Evolutionary conservation across 768 basidiomycete species (phyloP), one percentile per base, ranked within the genome.

Genomic region (Termitomyces bulborhizus): DNA sequence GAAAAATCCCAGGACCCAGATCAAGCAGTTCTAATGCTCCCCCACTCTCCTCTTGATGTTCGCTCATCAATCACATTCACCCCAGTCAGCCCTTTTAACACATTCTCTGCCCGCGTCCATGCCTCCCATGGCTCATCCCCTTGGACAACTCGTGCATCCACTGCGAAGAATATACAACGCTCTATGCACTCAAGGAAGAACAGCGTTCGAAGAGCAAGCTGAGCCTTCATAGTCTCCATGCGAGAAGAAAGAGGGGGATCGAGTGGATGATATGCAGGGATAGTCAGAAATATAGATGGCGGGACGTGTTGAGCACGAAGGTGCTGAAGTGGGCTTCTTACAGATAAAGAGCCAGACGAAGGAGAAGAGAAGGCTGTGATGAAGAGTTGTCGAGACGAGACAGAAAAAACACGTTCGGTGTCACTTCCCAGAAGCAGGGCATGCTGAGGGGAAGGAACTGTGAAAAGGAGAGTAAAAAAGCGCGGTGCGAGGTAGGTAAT

Each of bases 51-150:
- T 13, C 26, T 39, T 26, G 47, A 37, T 1, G 34, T 21, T 15
- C 24, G 24, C 8, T 16, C 36, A 8, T 18, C 26, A 0, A 39
- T n/a, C 26, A 2, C 26, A 18, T 18, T 40, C 12, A 16, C n/a
- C 5, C 16, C 48, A 3, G 3, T 50, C 48, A 40, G 4, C 6
- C 48, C 32, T 16, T 18, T 29, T 4, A 37, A 44, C 29, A 62
- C 50, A 26, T 37, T 56, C 27, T 49, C 61, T 6, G 71, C 74
- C 29, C 78, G 64, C 31, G 74, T 66, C 84, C 82, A 79, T 44
- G 68, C 63, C 31, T 60, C 63, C 83, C 83, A 85, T 6, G 83
- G 82, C 62, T 85, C 84, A 26, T 72, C 63, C 1, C 81, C 82
- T 12, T 57, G 59, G 0, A 85, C 79, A 41, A 81, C 73, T 46